Percentiles rank a stretch among this genome's conserved stretches.
Conservation (phyloP, 768 basidiomycete species). For the Rhodotorula kratochvilovae region DNA sequence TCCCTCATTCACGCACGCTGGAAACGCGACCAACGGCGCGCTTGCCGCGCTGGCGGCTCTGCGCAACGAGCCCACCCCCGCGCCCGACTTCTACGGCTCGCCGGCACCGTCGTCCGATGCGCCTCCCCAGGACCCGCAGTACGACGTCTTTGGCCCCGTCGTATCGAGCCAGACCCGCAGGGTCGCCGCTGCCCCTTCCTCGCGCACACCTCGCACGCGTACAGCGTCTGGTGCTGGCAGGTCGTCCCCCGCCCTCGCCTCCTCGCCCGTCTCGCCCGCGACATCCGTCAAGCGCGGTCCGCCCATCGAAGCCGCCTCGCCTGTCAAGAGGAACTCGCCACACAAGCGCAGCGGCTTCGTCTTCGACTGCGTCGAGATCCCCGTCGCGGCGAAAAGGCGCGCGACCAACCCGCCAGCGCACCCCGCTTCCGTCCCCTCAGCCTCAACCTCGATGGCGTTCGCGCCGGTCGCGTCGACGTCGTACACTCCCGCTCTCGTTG, state of each 20-base stretch:
- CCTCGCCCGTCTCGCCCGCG: too few species aligned
- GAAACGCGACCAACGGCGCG: neutral
- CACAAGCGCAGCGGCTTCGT: neutral
- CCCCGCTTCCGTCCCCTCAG: too few species aligned
- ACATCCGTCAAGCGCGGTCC: too few species aligned
- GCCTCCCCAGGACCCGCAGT: neutral
- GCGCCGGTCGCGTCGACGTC: too few species aligned
- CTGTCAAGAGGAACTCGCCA: neutral
- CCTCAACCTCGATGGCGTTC: too few species aligned
- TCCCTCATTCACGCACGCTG: too few species aligned
- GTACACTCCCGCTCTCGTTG: too few species aligned
- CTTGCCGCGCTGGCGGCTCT: neutral
- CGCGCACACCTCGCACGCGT: too few species aligned
- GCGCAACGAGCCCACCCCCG: neutral
- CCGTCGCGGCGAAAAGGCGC: too few species aligned
- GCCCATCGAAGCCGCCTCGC: neutral
- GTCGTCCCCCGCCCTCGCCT: too few species aligned
- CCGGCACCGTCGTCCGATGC: neutral
- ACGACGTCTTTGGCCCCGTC: neutral
- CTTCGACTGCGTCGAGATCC: constrained; percentile 5
- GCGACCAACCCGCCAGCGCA: too few species aligned
- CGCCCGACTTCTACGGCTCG: neutral
- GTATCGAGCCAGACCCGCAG: neutral
- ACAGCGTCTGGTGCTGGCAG: too few species aligned
- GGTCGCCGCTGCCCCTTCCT: neutral